Percentiles rank a stretch among this genome's conserved stretches.
These are phyloP conservation scores for Paulownia fortunei DNA, from an alignment of 257 asterid genomes.

Conservation along the genomic window DNA sequence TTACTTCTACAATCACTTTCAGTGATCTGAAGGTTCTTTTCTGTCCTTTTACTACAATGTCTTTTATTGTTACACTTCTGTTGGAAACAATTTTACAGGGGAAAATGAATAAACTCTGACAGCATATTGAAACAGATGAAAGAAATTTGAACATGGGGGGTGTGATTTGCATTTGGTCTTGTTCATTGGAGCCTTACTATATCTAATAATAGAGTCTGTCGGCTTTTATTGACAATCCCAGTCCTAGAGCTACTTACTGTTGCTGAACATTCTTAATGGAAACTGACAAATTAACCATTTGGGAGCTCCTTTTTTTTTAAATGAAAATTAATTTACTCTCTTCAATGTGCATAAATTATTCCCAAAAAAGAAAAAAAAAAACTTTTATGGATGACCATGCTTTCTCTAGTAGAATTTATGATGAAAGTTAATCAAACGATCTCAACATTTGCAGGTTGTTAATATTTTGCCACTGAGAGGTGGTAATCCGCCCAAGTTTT, in stretches of 20 bases:
- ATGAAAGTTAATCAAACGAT: neutral
- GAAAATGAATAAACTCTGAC: too few species aligned
- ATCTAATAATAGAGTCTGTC: too few species aligned
- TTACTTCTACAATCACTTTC: conserved; percentile 77
- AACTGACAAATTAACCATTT: neutral
- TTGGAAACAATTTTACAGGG: neutral
- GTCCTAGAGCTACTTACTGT: neutral
- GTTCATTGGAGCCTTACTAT: too few species aligned
- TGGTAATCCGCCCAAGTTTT: conserved; percentile 67
- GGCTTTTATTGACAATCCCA: too few species aligned
- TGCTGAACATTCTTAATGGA: neutral
- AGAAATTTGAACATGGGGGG: conserved; percentile 33
- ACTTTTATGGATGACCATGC: too few species aligned
- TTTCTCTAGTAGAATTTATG: too few species aligned
- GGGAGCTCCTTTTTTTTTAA: too few species aligned
- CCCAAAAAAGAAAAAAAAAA: too few species aligned
- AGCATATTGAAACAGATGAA: neutral
- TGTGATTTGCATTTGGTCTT: too few species aligned
- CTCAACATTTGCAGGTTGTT: conserved; percentile 53
- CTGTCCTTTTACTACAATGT: neutral
- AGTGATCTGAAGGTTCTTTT: conserved; percentile 74
- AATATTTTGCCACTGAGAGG: conserved; percentile 63
- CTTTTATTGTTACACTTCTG: neutral
- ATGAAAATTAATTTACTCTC: neutral
- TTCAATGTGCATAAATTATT: neutral